Evolutionary conservation across 2,329 filamentous ascomycete genomes (phyloP).

Genomic region (Cordyceps fumosorosea): DNA sequence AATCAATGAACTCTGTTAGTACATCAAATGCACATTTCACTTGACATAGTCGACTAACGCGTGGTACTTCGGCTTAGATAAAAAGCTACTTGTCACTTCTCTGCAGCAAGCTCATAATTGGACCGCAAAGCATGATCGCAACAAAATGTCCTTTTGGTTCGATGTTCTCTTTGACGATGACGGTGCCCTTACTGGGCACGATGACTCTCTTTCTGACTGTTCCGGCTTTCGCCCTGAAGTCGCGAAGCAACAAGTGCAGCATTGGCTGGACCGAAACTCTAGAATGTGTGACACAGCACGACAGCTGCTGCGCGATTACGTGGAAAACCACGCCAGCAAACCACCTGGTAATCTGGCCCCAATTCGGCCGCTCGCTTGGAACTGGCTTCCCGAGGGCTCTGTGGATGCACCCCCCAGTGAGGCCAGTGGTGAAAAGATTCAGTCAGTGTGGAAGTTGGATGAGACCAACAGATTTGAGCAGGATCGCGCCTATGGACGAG

Average conservation of each 20-base stretch:
- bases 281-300: slow-evolving; percentile 51
- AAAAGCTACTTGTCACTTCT: slow-evolving; percentile 59
- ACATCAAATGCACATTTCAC: not conserved
- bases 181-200: slow-evolving; percentile 38
- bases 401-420: slow-evolving; percentile 25
- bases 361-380: slow-evolving; percentile 47
- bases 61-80: slow-evolving; percentile 38
- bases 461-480: slow-evolving; percentile 52
- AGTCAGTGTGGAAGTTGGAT: slow-evolving; percentile 44
- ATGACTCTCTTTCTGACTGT: slow-evolving; percentile 46
- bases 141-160: slow-evolving; percentile 65
- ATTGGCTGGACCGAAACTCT: slow-evolving; percentile 58
- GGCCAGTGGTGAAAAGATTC: slow-evolving; percentile 36
- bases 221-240: slow-evolving; percentile 48
- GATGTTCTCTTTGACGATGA: slow-evolving; percentile 58
- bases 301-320: slow-evolving; percentile 49
- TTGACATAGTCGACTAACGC: slow-evolving; percentile 2
- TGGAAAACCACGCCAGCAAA: slow-evolving; percentile 40
- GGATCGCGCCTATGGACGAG: slow-evolving; percentile 51
- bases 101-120: slow-evolving; percentile 63
- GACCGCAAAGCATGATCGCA: slow-evolving; percentile 62
- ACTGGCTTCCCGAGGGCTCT: slow-evolving; percentile 43
- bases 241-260: slow-evolving; percentile 53
- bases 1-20: slow-evolving; percentile 57
- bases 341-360: slow-evolving; percentile 44